Evolutionary conservation across 805 yeast species (phyloP).

Genomic region (Nakazawaea ishiwadae): DNA sequence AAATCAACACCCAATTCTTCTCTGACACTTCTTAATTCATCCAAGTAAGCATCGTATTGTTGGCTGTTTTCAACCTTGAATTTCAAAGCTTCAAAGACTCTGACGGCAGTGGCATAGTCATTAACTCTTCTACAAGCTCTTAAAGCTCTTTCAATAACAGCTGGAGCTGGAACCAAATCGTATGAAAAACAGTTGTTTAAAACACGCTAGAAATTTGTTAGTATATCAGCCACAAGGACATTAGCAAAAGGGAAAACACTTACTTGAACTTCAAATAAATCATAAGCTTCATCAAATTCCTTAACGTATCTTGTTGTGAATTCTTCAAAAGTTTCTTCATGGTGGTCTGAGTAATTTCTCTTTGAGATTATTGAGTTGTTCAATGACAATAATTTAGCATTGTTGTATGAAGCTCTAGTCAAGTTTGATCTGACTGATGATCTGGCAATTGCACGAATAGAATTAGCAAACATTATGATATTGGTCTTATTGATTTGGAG

Average conservation of each 20-base stretch:
- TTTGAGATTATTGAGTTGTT: constrained; percentile 20
- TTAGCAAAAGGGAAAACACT: constrained; percentile 14
- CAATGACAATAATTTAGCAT: constrained; percentile 18
- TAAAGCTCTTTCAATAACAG: constrained; percentile 91
- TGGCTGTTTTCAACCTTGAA: constrained; percentile 92
- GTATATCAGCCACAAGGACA: constrained; percentile 20
- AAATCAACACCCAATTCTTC: constrained; percentile 89
- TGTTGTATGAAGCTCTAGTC: constrained; percentile 12
- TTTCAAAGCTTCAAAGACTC: constrained; percentile 96
- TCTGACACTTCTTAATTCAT: constrained; percentile 88
- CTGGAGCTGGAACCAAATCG: constrained; percentile 98
- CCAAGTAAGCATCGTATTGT: constrained; percentile 94
- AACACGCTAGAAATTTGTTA: constrained; percentile 58
- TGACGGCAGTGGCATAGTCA: constrained; percentile 97
- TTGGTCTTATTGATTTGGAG: no score
- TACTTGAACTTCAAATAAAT: constrained; percentile 74
- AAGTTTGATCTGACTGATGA: constrained; percentile 23
- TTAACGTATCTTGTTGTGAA: constrained; percentile 87
- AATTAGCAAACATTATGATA: constrained; percentile 27
- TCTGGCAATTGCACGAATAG: constrained; percentile 30
- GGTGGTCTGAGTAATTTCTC: constrained; percentile 81
- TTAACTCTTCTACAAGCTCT: constrained; percentile 98
- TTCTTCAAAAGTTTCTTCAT: constrained; percentile 92
- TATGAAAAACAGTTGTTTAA: constrained; percentile 97
- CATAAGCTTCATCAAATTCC: constrained; percentile 93